Conservation (phyloP, 1,284 basidiomycete species). For the Termitomyces sp. region DNA sequence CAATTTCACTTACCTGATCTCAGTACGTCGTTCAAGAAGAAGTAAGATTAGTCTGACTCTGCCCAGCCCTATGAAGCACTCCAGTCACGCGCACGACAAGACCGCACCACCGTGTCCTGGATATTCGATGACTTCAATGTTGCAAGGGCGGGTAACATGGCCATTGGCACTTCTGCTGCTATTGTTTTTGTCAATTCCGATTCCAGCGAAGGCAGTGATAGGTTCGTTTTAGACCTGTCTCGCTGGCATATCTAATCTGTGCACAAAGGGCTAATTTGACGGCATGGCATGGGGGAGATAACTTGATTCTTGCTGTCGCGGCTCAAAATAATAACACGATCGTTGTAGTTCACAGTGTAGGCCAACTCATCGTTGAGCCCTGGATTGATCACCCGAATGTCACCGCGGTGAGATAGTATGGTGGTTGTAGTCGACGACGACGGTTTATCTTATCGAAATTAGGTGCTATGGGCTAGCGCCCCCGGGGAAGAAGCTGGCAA, state of each 20-base stretch:
- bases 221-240: background rate
- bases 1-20: constrained; percentile 58
- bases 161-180: constrained; percentile 51
- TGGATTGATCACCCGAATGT: constrained; percentile 80
- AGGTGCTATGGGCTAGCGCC: constrained; percentile 60
- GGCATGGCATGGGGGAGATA: constrained; percentile 74
- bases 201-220: constrained; percentile 54
- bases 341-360: constrained; percentile 76
- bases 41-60: background rate
- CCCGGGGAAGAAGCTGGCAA: constrained; percentile 79
- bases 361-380: constrained; percentile 65
- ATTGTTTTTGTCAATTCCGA: constrained; percentile 72
- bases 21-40: constrained; percentile 26
- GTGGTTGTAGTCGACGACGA: background rate
- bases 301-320: constrained; percentile 54
- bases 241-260: constrained; percentile 64
- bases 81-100: constrained; percentile 52
- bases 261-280: constrained; percentile 76
- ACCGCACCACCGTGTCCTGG: constrained; percentile 58
- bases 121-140: constrained; percentile 64
- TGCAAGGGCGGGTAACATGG: constrained; percentile 44
- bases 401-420: constrained; percentile 31
- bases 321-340: constrained; percentile 72
- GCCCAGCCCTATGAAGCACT: constrained; percentile 65
- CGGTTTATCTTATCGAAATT: background rate